phyloP scores from a whole-genome alignment of 2,329 filamentous ascomycete species.

The Leptographium flavum region DNA sequence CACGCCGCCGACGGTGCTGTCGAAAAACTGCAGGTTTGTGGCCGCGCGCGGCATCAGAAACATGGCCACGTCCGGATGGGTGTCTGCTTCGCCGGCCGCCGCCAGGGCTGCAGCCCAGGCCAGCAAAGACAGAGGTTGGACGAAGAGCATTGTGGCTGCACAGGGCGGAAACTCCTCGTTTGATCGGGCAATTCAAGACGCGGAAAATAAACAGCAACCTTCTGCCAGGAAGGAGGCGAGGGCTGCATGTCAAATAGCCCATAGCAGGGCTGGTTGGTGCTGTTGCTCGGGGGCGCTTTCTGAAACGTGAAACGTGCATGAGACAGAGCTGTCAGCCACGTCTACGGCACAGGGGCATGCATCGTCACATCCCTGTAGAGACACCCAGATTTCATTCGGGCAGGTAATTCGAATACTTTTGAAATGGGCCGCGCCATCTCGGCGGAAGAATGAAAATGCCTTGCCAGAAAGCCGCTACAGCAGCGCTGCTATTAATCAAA shows the following conservation, averaged over 20 bases:
- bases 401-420: neutral
- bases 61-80: constrained; percentile 2
- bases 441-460: neutral
- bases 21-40: constrained; percentile 27
- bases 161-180: too few species aligned
- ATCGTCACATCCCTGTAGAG: too few species aligned
- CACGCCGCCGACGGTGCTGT: constrained; percentile 24
- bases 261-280: too few species aligned
- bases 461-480: neutral
- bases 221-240: too few species aligned
- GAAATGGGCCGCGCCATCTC: neutral
- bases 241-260: too few species aligned
- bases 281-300: neutral
- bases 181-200: too few species aligned
- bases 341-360: too few species aligned
- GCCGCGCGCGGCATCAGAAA: constrained; percentile 6
- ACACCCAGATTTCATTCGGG: neutral
- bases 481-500: constrained; percentile 1
- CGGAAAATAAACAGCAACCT: too few species aligned
- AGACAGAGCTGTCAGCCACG: neutral
- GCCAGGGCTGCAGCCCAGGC: constrained; percentile 1
- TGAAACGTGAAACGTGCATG: constrained; percentile 1
- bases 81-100: neutral
- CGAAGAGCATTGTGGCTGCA: too few species aligned
- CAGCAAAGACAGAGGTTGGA: neutral